Conservation (phyloP, 2,329 filamentous ascomycete species). For the Coniella vitis region DNA sequence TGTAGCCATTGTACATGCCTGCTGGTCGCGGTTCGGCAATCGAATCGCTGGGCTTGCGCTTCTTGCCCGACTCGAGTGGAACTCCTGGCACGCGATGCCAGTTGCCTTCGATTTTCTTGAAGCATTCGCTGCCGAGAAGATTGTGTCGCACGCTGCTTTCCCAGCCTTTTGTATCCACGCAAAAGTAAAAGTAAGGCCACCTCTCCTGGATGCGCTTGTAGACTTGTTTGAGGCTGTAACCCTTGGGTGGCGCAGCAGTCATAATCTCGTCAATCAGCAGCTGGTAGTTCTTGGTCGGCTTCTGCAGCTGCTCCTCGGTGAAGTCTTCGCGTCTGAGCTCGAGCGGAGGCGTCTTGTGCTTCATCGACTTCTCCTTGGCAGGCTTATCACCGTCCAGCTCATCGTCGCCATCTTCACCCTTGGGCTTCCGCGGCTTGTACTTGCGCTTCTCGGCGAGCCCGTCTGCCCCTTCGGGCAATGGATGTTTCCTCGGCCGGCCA, state of each 20-base stretch:
- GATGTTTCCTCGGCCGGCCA: constrained; percentile 58
- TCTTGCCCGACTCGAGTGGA: constrained; percentile 54
- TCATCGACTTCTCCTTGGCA: constrained; percentile 54
- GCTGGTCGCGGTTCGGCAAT: constrained; percentile 24
- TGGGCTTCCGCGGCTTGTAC: constrained; percentile 52
- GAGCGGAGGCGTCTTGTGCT: constrained; percentile 55
- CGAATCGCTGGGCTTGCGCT: constrained; percentile 45
- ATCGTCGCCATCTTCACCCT: constrained; percentile 42
- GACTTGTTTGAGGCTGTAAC: constrained; percentile 54
- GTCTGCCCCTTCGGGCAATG: constrained; percentile 47
- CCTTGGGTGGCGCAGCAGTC: constrained; percentile 44
- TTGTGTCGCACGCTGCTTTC: constrained; percentile 60
- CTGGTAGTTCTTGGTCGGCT: constrained; percentile 57
- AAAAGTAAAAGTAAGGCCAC: constrained; percentile 55
- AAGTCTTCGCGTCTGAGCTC: constrained; percentile 49
- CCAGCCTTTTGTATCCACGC: constrained; percentile 57
- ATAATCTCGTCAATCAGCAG: constrained; percentile 55
- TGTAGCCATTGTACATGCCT: constrained; percentile 22
- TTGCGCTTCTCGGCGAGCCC: constrained; percentile 57
- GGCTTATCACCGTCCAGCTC: constrained; percentile 48
- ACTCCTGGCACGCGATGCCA: constrained; percentile 53
- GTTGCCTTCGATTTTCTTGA: constrained; percentile 50
- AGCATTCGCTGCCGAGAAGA: constrained; percentile 55
- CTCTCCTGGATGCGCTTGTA: constrained; percentile 54
- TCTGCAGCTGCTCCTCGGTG: constrained; percentile 51